These are phyloP conservation scores for Shiraia sp. DNA, from an alignment of 2,329 filamentous ascomycete genomes.

Conservation along the genomic window DNA sequence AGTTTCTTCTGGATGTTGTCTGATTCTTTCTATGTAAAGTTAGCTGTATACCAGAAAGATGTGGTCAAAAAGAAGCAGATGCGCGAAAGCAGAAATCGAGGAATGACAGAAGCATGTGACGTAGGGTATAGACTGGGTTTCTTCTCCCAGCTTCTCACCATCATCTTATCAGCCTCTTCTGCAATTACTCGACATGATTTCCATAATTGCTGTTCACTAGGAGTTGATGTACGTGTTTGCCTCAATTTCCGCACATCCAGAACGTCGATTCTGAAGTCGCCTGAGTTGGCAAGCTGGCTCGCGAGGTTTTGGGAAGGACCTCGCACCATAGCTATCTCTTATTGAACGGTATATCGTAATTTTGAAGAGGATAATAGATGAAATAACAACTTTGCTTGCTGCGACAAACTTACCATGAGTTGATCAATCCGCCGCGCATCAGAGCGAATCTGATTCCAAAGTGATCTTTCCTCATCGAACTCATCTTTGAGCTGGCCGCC, in stretches of 20 bases:
- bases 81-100: not conserved
- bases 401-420: conserved; percentile 48
- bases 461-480: conserved; percentile 53
- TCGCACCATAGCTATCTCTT: not conserved
- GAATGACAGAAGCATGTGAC: not conserved
- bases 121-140: no score
- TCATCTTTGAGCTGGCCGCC: conserved; percentile 52
- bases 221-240: no score
- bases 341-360: no score
- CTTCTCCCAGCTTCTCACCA: not conserved
- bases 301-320: not conserved
- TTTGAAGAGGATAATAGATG: not conserved
- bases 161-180: not conserved
- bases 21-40: conserved; percentile 31
- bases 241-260: no score
- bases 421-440: conserved; percentile 52
- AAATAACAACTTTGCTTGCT: not conserved
- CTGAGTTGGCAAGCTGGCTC: conserved; percentile 1
- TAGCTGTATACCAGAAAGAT: conserved; percentile 1
- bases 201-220: not conserved
- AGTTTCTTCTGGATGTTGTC: conserved; percentile 38
- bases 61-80: not conserved
- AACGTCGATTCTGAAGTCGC: not conserved
- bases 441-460: conserved; percentile 54
- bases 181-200: not conserved